A percentile compares a stretch with the other conserved stretches of the same genome.
Conservation (phyloP, 1,139 yeast genomes). For the Hansenula sp. region DNA sequence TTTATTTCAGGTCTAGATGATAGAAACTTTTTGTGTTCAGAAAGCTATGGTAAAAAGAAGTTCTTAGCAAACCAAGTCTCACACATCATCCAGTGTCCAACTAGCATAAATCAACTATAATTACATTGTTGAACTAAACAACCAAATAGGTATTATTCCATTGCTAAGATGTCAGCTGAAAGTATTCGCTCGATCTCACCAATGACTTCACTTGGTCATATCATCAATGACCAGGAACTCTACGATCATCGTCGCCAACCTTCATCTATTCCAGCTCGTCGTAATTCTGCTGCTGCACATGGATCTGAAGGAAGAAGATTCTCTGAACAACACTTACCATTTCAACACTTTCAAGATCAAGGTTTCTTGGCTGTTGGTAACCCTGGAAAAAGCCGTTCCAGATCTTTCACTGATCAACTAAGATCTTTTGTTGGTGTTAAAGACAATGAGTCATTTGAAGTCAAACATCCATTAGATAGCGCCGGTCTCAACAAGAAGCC, state of each 20-base stretch:
- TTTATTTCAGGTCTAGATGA: no score
- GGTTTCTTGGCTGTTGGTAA: neutral
- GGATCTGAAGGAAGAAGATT: constrained; percentile 7
- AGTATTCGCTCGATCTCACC: constrained; percentile 18
- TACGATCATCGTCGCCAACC: constrained; percentile 57
- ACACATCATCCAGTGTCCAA: no score
- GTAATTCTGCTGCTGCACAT: constrained; percentile 16
- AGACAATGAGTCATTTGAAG: constrained; percentile 1
- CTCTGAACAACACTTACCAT: constrained; percentile 4
- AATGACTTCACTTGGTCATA: constrained; percentile 20
- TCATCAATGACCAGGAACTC: constrained; percentile 35
- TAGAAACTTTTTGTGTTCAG: no score
- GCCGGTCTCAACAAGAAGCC: neutral
- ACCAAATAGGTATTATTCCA: no score
- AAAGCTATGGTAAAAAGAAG: no score
- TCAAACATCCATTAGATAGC: no score
- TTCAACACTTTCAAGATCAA: neutral
- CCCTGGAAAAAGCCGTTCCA: constrained; percentile 16
- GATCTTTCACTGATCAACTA: constrained; percentile 15
- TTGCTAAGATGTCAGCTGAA: constrained; percentile 22
- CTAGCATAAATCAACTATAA: no score
- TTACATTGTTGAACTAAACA: no score
- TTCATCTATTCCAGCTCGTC: constrained; percentile 36
- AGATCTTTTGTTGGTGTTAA: constrained; percentile 5
- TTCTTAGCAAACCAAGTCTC: no score